Percentiles rank a stretch among this genome's conserved stretches.
Evolutionary conservation across 2,329 filamentous ascomycete genomes (phyloP).

Genomic region (Scedosporium boydii): DNA sequence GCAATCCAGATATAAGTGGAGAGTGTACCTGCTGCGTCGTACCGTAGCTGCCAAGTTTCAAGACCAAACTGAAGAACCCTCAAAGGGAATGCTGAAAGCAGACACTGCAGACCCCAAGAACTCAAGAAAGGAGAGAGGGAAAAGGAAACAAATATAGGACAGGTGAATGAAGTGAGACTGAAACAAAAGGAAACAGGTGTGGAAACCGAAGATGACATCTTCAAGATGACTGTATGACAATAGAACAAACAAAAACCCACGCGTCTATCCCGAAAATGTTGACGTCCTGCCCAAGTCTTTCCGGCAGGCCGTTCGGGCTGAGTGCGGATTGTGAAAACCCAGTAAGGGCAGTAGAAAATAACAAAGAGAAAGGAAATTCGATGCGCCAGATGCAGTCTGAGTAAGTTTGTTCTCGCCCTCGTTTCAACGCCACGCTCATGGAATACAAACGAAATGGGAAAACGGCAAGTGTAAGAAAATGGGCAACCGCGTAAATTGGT

Average conservation of each 20-base stretch:
- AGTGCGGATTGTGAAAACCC: neutral
- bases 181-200: neutral
- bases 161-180: neutral
- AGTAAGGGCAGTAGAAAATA: neutral
- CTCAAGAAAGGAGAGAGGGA: neutral
- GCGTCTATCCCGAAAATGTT: too few relatives aligned
- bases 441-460: neutral
- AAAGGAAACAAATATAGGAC: neutral
- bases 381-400: conserved; percentile 6
- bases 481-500: neutral
- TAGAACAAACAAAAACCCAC: neutral
- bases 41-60: neutral
- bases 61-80: neutral
- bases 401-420: conserved; percentile 4
- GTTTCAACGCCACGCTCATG: conserved; percentile 8
- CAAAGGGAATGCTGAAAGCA: neutral
- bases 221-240: neutral
- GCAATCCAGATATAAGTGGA: neutral
- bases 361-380: neutral
- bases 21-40: neutral
- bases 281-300: too few relatives aligned
- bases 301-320: too few relatives aligned
- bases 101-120: neutral
- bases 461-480: neutral
- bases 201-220: neutral